These are phyloP conservation scores for Pseudozyma pruni DNA, from an alignment of 1,284 basidiomycete genomes.

Conservation along the genomic window DNA sequence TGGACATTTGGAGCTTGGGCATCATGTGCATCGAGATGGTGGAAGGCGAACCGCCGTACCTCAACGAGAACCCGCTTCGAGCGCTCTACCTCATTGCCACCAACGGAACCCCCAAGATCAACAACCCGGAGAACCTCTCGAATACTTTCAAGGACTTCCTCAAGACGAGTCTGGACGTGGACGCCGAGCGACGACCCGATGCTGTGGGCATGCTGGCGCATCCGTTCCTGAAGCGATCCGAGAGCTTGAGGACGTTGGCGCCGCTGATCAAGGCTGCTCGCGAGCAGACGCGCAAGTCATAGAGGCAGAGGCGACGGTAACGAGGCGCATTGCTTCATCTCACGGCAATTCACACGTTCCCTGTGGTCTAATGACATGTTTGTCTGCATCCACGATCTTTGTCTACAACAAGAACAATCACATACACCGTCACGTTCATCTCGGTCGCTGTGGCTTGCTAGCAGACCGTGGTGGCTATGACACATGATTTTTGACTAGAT, in stretches of 20 bases:
- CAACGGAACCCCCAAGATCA: conserved; percentile 96
- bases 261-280: conserved; percentile 93
- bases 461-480: neutral
- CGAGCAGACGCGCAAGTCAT: conserved; percentile 70
- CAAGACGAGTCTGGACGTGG: conserved; percentile 88
- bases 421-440: neutral
- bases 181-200: conserved; percentile 89
- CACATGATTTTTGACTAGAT: too few relatives aligned
- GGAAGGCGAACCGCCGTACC: conserved; percentile 96
- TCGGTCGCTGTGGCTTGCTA: too few relatives aligned
- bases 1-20: conserved; percentile 97
- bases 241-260: conserved; percentile 84
- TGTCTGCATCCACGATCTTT: too few relatives aligned
- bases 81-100: conserved; percentile 96
- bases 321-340: neutral
- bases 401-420: conserved; percentile 18
- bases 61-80: conserved; percentile 95
- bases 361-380: too few relatives aligned
- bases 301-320: neutral
- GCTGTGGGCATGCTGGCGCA: conserved; percentile 86
- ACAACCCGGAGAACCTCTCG: conserved; percentile 90
- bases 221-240: conserved; percentile 82
- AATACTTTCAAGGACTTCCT: conserved; percentile 91
- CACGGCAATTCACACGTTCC: too few relatives aligned
- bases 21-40: conserved; percentile 99